Evolutionary conservation across 495 filamentous ascomycete species (phyloP).

Genomic region (Staphylotrichum longicolle): DNA sequence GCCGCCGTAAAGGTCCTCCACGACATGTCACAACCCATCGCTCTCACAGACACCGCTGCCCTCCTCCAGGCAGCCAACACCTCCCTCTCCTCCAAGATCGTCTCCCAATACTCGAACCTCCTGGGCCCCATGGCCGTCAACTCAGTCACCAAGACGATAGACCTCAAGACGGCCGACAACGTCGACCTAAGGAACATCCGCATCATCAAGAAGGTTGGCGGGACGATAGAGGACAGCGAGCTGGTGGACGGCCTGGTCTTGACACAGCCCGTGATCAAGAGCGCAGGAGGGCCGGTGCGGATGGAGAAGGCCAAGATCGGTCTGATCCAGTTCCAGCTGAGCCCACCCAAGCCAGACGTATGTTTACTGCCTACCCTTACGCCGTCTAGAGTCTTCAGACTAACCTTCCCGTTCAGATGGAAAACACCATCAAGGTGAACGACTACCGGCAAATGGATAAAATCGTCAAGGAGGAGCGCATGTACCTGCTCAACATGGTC

Average conservation of each 20-base stretch:
- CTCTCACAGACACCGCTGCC: slow-evolving; percentile 79
- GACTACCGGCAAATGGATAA: slow-evolving; percentile 99
- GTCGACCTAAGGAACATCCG: slow-evolving; percentile 95
- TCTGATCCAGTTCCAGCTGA: slow-evolving; percentile 96
- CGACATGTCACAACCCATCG: slow-evolving; percentile 92
- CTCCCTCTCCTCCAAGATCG: slow-evolving; percentile 97
- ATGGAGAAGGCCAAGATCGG: slow-evolving; percentile 98
- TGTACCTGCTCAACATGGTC: slow-evolving; percentile 95
- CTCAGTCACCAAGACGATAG: slow-evolving; percentile 90
- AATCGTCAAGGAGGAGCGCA: slow-evolving; percentile 97
- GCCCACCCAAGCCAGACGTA: slow-evolving; percentile 95
- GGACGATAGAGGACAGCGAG: slow-evolving; percentile 97
- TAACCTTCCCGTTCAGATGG: slow-evolving; percentile 66
- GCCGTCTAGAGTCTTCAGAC: neutral
- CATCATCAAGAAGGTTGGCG: slow-evolving; percentile 96
- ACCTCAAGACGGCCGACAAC: slow-evolving; percentile 91
- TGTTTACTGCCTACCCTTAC: slow-evolving; percentile 31
- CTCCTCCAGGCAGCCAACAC: slow-evolving; percentile 96
- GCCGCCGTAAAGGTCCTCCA: slow-evolving; percentile 86
- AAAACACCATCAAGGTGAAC: slow-evolving; percentile 98
- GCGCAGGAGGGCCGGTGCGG: slow-evolving; percentile 81
- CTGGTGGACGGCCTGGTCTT: slow-evolving; percentile 93
- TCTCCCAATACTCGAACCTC: slow-evolving; percentile 89
- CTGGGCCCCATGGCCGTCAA: slow-evolving; percentile 96
- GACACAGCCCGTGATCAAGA: slow-evolving; percentile 90